Base-by-base conservation (phyloP, 345 rosid genomes). In the Alliaria petiolata region DNA sequence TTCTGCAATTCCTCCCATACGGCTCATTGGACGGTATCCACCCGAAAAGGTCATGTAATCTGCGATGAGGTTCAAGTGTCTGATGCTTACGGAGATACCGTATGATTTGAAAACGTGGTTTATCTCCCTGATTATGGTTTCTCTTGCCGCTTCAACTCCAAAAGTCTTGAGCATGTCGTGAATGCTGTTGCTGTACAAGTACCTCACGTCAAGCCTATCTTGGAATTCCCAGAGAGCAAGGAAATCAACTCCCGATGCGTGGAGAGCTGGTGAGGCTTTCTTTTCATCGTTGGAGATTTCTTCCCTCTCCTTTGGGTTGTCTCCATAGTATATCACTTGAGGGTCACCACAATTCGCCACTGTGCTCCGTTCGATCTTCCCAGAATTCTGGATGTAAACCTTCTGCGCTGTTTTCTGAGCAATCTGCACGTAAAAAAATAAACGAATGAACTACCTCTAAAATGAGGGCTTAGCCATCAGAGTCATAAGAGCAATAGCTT, bases 111-210 rank as follows among this genome's bases (percentile, higher is more conserved):
- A 92, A 7, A 90, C 98, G 12, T 90, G 85, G 77, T 77, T 91
- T 55, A 95, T 83, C 75, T 95, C 98, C 68, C 89, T 80, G 49
- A 89, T 92, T 62, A 92, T 85, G 38, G 96, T 87, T 74, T 87
- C 96, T 81, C 99, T 80, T 0, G 99, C 99, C 3, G 97, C 97
- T 82, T 92, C 99, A 4, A 95, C 92, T n/a, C 98, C 99, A 20
- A 82, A 92, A 2, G 89, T 85, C 31, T 76, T 83, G 30, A 89
- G 86, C 85, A 95, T 86, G 4, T 85, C 89, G 34, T 90, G 89
- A 47, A 95, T 81, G 82, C 74, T 80, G 70, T 92, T 95, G 78
- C 92, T 83, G 78, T 95, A 95, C 31, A 95, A 39, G 53, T 90
- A 95, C 71, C 93, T 82, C 25, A 84, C 72, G 66, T 95, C 99